These are phyloP conservation scores for Capronia americana DNA, from an alignment of 2,329 filamentous ascomycete genomes.

Conservation along the genomic window DNA sequence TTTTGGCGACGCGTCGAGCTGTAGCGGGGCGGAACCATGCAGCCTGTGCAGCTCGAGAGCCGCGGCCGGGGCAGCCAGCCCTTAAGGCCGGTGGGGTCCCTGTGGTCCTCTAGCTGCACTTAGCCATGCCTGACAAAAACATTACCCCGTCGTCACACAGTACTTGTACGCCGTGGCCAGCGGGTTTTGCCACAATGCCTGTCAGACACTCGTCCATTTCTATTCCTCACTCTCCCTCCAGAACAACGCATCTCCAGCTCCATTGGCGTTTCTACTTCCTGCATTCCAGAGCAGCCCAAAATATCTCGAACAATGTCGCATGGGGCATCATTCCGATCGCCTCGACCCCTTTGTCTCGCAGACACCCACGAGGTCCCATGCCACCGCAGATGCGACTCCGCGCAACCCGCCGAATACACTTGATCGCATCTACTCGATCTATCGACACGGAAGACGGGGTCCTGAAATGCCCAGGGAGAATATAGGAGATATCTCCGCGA, in stretches of 20 bases:
- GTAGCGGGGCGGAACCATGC: constrained; percentile 8
- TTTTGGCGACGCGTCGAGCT: constrained; percentile 9
- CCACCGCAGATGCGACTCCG: constrained; percentile 20
- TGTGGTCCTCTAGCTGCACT: not conserved
- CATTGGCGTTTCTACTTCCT: constrained; percentile 3
- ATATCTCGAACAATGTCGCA: constrained; percentile 31
- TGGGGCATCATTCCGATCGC: constrained; percentile 24
- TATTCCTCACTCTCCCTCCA: not conserved
- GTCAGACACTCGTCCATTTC: constrained; percentile 6
- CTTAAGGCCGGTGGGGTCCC: no score
- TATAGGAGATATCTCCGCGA: constrained; percentile 55
- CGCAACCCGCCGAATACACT: constrained; percentile 20
- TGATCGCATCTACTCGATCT: constrained; percentile 24
- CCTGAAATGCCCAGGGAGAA: constrained; percentile 43
- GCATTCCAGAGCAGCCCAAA: constrained; percentile 17
- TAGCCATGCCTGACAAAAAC: not conserved
- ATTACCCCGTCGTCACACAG: not conserved
- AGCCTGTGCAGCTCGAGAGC: not conserved
- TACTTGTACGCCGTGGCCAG: no score
- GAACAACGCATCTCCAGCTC: constrained; percentile 10
- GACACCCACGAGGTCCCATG: constrained; percentile 20
- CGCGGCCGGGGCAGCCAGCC: not conserved
- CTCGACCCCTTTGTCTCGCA: constrained; percentile 22
- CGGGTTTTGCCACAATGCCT: not conserved
- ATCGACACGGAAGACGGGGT: constrained; percentile 10